Evolutionary conservation across 768 basidiomycete genomes (phyloP).

Genomic region (Cystofilobasidium bisporidii): DNA sequence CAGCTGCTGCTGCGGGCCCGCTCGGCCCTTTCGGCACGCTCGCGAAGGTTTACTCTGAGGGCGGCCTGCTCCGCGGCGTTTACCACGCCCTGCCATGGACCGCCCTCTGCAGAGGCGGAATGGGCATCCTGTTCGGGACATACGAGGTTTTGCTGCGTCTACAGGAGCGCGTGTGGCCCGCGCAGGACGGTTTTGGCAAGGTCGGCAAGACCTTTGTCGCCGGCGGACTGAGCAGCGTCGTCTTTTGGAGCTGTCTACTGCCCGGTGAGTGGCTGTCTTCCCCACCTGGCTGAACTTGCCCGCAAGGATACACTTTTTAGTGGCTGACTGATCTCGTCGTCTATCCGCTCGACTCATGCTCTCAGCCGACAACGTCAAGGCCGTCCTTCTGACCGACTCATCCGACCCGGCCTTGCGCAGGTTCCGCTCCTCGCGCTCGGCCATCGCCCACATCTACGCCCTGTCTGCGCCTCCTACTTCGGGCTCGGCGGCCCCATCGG

Average conservation of each 20-base stretch:
- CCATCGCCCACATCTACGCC: neutral
- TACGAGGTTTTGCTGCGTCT: neutral
- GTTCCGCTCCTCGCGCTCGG: neutral
- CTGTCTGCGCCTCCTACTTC: neutral
- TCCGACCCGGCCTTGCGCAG: neutral
- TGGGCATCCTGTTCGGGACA: neutral
- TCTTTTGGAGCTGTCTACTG: neutral
- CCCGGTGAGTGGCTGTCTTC: neutral
- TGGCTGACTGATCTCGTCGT: neutral
- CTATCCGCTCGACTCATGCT: no score
- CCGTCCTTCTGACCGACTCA: neutral
- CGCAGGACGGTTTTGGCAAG: neutral
- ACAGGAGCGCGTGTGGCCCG: neutral
- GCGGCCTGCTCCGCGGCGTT: neutral
- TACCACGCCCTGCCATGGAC: neutral
- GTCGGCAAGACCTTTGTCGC: neutral
- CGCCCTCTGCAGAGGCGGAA: neutral
- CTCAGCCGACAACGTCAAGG: slow-evolving; percentile 10
- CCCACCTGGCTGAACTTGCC: neutral
- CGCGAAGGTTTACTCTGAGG: neutral
- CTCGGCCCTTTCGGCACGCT: neutral
- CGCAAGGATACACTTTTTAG: neutral
- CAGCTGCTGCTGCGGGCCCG: neutral
- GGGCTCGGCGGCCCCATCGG: neutral
- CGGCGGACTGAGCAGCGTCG: neutral